Evolutionary conservation across 73 alveolate species (phyloP).

Genomic region (Uronychia setigera): DNA sequence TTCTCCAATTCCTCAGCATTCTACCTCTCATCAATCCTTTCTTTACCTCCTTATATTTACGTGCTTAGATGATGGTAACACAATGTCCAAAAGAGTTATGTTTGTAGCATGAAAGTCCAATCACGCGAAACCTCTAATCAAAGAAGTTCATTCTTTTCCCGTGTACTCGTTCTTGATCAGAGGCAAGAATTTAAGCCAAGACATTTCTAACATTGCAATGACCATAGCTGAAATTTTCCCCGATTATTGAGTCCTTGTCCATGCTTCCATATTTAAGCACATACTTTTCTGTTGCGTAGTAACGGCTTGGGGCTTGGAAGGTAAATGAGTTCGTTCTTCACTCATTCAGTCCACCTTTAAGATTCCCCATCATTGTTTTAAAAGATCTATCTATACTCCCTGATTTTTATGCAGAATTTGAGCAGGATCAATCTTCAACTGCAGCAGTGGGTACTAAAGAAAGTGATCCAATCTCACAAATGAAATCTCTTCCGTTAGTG

Average conservation of each 20-base stretch:
- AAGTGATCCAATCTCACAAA: too few relatives aligned
- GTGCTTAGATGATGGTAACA: not conserved
- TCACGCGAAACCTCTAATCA: not conserved
- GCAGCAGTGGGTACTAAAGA: too few relatives aligned
- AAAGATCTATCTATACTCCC: too few relatives aligned
- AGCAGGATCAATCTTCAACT: too few relatives aligned
- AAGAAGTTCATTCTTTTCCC: not conserved
- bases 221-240: not conserved
- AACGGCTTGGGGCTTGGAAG: not conserved
- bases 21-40: not conserved
- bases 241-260: not conserved
- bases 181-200: not conserved
- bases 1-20: not conserved
- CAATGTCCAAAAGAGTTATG: not conserved
- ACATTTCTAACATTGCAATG: not conserved
- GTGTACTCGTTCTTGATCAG: not conserved
- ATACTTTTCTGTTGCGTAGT: not conserved
- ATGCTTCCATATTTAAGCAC: not conserved
- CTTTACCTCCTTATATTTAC: not conserved
- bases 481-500: too few relatives aligned
- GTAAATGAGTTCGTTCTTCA: not conserved
- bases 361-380: too few relatives aligned
- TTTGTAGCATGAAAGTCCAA: not conserved
- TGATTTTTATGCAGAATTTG: too few relatives aligned
- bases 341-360: too few relatives aligned